Conservation (phyloP, 1,284 basidiomycete genomes). For the Austroboletus rostrupii region DNA sequence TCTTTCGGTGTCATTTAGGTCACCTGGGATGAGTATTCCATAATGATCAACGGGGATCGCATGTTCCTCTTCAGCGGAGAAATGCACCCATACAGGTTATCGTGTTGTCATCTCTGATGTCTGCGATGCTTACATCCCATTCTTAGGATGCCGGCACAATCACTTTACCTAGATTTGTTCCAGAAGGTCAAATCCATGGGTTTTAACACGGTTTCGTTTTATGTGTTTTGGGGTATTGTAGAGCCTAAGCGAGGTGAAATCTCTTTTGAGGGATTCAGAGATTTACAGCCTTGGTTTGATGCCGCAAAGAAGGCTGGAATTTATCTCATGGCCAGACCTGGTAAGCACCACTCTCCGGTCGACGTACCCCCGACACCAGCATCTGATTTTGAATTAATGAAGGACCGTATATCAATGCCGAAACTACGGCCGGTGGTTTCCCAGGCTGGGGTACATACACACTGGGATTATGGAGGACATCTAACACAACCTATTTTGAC, state of each 20-base stretch:
- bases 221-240: conserved; percentile 44
- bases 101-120: neutral
- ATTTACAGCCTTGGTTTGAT: conserved; percentile 46
- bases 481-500: conserved; percentile 40
- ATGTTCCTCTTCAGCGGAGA: conserved; percentile 46
- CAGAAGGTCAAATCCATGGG: conserved; percentile 47
- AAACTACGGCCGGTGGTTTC: conserved; percentile 49
- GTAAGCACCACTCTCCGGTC: conserved; percentile 18
- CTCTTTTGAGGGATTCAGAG: conserved; percentile 45
- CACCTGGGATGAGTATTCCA: conserved; percentile 47
- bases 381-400: conserved; percentile 3
- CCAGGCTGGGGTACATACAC: conserved; percentile 49
- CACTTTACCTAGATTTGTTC: conserved; percentile 41
- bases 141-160: conserved; percentile 38
- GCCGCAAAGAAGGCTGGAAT: conserved; percentile 43
- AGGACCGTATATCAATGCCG: conserved; percentile 52
- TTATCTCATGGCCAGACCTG: conserved; percentile 44
- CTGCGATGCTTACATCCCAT: neutral
- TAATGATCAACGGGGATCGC: conserved; percentile 44
- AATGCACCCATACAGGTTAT: conserved; percentile 43
- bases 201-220: conserved; percentile 45
- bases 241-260: conserved; percentile 43
- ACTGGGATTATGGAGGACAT: conserved; percentile 43
- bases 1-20: conserved; percentile 21
- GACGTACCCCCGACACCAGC: neutral